These are phyloP conservation scores for Helichrysum umbraculigerum DNA, from an alignment of 129 eudicot species.

Conservation along the genomic window DNA sequence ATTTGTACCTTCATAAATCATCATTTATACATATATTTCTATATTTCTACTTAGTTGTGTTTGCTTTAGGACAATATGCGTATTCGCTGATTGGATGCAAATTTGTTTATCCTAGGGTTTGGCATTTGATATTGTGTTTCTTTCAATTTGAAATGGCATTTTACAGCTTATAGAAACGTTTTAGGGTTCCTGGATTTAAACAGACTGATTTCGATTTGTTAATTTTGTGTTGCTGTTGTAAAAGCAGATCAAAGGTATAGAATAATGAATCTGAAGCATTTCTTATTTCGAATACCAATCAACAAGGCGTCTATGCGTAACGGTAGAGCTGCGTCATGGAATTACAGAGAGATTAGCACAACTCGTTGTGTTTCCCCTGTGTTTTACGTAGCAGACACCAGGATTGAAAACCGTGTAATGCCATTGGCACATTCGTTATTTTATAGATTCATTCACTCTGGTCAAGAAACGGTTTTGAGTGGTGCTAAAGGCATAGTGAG, in stretches of 20 bases:
- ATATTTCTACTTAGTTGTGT: background rate
- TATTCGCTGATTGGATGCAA: background rate
- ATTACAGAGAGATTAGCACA: constrained; percentile 38
- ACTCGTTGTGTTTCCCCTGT: constrained; percentile 15
- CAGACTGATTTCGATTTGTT: constrained; percentile 8
- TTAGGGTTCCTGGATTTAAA: constrained; percentile 12
- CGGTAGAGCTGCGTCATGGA: constrained; percentile 31
- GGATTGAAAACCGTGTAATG: constrained; percentile 17
- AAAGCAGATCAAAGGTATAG: constrained; percentile 19
- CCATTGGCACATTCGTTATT: background rate
- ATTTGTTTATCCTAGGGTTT: background rate
- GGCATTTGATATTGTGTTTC: background rate
- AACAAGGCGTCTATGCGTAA: constrained; percentile 34
- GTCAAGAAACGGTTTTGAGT: constrained; percentile 17
- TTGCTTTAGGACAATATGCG: background rate
- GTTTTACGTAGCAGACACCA: background rate
- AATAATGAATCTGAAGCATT: constrained; percentile 50
- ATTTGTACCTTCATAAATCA: background rate
- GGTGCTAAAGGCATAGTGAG: background rate
- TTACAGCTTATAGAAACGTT: background rate
- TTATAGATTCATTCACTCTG: constrained; percentile 45
- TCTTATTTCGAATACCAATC: constrained; percentile 42
- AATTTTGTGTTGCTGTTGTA: background rate
- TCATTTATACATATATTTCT: background rate
- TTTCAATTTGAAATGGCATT: background rate